Evolutionary conservation across 805 yeast genomes (phyloP), one percentile per base, ranked within the genome.

Genomic region (Isabelozyma gotoi): DNA sequence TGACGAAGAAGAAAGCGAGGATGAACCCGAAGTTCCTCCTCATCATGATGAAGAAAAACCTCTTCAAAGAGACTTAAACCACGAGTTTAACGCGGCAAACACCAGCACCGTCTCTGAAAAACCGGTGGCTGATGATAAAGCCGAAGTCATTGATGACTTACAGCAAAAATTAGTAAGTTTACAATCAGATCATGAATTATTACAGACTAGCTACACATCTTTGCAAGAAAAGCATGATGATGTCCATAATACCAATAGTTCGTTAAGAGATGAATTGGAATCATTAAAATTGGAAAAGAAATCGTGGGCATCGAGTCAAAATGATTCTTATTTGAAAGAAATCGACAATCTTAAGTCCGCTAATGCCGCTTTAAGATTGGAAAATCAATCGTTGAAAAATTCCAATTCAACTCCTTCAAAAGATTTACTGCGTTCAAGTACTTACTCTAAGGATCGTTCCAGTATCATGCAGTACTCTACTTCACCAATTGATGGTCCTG

Each of bases 1-100:
- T 42, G 96, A 85, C 51, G 96, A 85, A 48, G 94, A 84, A 38
- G 78, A 72, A 1, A 65, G 57, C 15, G 55, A 45, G 14, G 48
- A 38, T 24, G 43, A 37, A 15, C 18, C 33, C 15, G 56, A 38
- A 20, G 40, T 14, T 15, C 34, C 12, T 7, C 12, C 8, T 8
- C 11, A 4, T 5, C 16, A 10, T 24, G 20, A 58, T 29, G 39
- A 40, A 7, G 34, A 50, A 65, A 24, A 24, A 24, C 29, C 29
- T 7, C 4, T 24, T 10, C 29, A 24, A 24, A 24, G 29, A 24
- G 29, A 24, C 8, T 7, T 24, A 24, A 5, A 24, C 29, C 29
- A 24, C 12, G 29, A 24, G 2, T 5, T 20, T 8, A 20, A 20
- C 24, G 8, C 8, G 24, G 8, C 12, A n/a, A 24, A 24, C 29